Percentiles rank a stretch among this genome's conserved stretches.
Evolutionary conservation across 1,284 basidiomycete genomes (phyloP).

Genomic region (Macrocybe sp.): DNA sequence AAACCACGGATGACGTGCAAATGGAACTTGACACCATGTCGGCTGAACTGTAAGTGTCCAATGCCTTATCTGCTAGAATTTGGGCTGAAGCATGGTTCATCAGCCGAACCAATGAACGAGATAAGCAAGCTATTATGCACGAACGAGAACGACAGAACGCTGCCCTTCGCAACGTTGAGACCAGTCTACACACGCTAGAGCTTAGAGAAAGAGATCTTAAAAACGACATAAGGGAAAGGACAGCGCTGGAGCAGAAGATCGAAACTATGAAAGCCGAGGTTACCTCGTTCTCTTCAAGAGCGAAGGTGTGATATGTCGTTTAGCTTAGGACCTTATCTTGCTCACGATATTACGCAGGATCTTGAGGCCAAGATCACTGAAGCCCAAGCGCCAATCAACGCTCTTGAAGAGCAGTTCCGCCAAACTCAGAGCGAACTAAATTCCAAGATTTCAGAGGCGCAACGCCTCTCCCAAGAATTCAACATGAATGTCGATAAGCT

Average conservation of each 20-base stretch:
- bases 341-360: slow-evolving; percentile 38
- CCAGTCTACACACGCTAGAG: slow-evolving; percentile 56
- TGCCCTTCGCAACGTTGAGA: slow-evolving; percentile 51
- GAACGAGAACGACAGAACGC: slow-evolving; percentile 69
- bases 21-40: slow-evolving; percentile 62
- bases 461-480: slow-evolving; percentile 55
- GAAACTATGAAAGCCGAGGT: slow-evolving; percentile 61
- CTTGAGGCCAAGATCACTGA: slow-evolving; percentile 61
- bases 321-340: slow-evolving; percentile 7
- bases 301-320: slow-evolving; percentile 37
- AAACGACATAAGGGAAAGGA: slow-evolving; percentile 60
- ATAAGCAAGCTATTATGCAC: slow-evolving; percentile 50
- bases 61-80: neutral
- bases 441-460: slow-evolving; percentile 45
- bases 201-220: slow-evolving; percentile 58
- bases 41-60: slow-evolving; percentile 56
- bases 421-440: slow-evolving; percentile 49
- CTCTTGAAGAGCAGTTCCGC: slow-evolving; percentile 58
- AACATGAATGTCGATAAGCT: slow-evolving; percentile 65
- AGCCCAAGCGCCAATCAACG: slow-evolving; percentile 64
- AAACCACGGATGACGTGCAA: slow-evolving; percentile 84
- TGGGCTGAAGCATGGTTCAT: neutral
- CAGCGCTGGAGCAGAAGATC: slow-evolving; percentile 56
- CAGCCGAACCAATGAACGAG: slow-evolving; percentile 70
- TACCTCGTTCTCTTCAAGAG: slow-evolving; percentile 29